phyloP scores from a whole-genome alignment of 2,329 filamentous ascomycete species.

The Aspergillus pseudotamarii region DNA sequence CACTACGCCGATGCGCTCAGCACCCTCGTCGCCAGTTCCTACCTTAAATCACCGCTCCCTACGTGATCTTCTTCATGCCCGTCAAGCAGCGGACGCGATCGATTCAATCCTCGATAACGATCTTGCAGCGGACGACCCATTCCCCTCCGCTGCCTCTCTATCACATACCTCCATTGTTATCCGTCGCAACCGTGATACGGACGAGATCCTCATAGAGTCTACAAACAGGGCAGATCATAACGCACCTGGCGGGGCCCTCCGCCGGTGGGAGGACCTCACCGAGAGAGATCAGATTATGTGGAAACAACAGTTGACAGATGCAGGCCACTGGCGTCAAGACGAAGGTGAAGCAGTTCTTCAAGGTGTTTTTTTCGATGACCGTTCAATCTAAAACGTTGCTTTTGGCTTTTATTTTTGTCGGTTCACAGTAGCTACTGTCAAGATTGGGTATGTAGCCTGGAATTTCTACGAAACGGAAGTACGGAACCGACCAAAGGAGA shows the following conservation, averaged over 20 bases:
- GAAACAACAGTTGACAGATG: constrained; percentile 68
- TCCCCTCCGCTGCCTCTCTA: background rate
- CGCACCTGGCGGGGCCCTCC: background rate
- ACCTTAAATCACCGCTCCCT: background rate
- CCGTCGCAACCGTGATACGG: constrained; percentile 21
- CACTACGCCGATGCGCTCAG: background rate
- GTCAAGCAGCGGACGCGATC: constrained; percentile 14
- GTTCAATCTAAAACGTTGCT: background rate
- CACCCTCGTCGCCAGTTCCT: background rate
- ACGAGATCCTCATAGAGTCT: constrained; percentile 28
- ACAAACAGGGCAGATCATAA: background rate
- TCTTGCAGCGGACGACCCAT: background rate
- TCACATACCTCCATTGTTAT: constrained; percentile 23
- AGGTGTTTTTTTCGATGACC: constrained; percentile 72
- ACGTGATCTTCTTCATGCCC: constrained; percentile 28
- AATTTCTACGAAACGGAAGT: background rate
- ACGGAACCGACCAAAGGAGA: background rate
- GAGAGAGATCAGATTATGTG: constrained; percentile 66
- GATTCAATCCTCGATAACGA: constrained; percentile 13
- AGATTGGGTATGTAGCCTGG: background rate
- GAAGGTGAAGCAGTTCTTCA: constrained; percentile 78
- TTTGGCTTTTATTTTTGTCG: background rate
- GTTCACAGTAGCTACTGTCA: background rate
- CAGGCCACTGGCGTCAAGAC: constrained; percentile 76
- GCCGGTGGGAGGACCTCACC: constrained; percentile 46